Evolutionary conservation across 2,329 filamentous ascomycete species (phyloP).

Genomic region (Pyrenophora seminiperda): DNA sequence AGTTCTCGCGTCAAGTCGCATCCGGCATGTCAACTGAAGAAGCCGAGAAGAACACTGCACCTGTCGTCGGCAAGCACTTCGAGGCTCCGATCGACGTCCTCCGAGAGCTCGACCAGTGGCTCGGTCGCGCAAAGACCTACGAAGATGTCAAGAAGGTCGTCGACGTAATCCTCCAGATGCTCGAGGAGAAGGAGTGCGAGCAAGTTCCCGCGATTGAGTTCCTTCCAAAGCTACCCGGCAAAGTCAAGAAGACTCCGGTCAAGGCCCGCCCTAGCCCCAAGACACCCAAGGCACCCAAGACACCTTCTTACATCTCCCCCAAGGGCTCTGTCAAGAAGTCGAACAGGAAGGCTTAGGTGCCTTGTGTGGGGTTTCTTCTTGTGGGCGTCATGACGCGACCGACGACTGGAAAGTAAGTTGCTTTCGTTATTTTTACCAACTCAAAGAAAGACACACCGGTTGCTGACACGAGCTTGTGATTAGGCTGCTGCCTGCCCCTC

Average conservation of each 20-base stretch:
- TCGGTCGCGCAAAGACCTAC: slow-evolving; percentile 30
- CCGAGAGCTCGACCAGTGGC: slow-evolving; percentile 31
- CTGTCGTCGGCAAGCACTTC: slow-evolving; percentile 30
- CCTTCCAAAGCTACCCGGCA: slow-evolving; percentile 34
- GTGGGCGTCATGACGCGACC: too few relatives aligned
- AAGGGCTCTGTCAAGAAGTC: slow-evolving; percentile 37
- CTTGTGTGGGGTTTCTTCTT: too few relatives aligned
- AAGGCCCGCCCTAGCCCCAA: slow-evolving; percentile 11
- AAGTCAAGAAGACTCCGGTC: slow-evolving; percentile 15
- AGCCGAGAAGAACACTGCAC: slow-evolving; percentile 19
- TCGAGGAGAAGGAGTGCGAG: slow-evolving; percentile 30
- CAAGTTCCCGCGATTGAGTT: slow-evolving; percentile 42
- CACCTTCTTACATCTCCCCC: slow-evolving; percentile 22
- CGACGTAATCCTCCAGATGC: slow-evolving; percentile 36
- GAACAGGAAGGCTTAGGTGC: slow-evolving; percentile 13
- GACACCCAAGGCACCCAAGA: slow-evolving; percentile 13
- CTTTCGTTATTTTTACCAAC: too few relatives aligned
- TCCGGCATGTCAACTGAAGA: slow-evolving; percentile 14
- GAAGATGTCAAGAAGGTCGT: slow-evolving; percentile 28
- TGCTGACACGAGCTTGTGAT: too few relatives aligned
- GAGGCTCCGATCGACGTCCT: slow-evolving; percentile 44
- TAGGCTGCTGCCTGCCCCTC: too few relatives aligned
- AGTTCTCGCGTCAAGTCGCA: slow-evolving; percentile 34
- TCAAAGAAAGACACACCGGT: too few relatives aligned
- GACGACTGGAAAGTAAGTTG: too few relatives aligned